Conservation (phyloP, 257 asterid species). For the Scutellaria baicalensis region DNA sequence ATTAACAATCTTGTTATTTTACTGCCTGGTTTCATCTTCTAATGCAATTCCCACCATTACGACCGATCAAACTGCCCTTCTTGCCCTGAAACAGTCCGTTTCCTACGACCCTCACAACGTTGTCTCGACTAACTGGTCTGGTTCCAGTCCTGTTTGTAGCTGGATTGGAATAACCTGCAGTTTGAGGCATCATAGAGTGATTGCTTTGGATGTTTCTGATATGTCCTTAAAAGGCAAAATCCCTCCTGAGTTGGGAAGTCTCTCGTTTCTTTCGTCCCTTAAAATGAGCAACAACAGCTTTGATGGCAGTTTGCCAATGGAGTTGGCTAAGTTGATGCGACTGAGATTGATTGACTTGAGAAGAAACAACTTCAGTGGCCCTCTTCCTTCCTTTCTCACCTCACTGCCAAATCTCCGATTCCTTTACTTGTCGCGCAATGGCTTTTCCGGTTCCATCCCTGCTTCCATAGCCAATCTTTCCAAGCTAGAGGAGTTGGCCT, state of each 20-base stretch:
- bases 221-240: slow-evolving; percentile 21
- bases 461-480: slow-evolving; percentile 2
- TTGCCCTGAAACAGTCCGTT: slow-evolving; percentile 18
- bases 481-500: background rate
- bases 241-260: slow-evolving; percentile 24
- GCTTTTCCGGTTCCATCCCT: slow-evolving; percentile 12
- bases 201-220: slow-evolving; percentile 3
- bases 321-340: slow-evolving; percentile 10
- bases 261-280: slow-evolving; percentile 27
- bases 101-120: slow-evolving; percentile 8
- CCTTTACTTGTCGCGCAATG: background rate
- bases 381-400: slow-evolving; percentile 17
- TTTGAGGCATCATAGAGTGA: slow-evolving; percentile 20
- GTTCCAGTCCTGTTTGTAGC: slow-evolving; percentile 12
- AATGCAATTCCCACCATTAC: background rate
- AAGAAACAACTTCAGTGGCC: slow-evolving; percentile 18
- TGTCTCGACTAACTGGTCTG: slow-evolving; percentile 16
- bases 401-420: slow-evolving; percentile 6
- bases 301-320: slow-evolving; percentile 16
- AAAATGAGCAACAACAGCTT: slow-evolving; percentile 16
- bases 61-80: slow-evolving; percentile 19
- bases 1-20: background rate
- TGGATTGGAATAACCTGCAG: slow-evolving; percentile 28
- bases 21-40: background rate
- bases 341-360: slow-evolving; percentile 4